phyloP scores from a whole-genome alignment of 2,329 filamentous ascomycete genomes.

The Talaromyces sp. region DNA sequence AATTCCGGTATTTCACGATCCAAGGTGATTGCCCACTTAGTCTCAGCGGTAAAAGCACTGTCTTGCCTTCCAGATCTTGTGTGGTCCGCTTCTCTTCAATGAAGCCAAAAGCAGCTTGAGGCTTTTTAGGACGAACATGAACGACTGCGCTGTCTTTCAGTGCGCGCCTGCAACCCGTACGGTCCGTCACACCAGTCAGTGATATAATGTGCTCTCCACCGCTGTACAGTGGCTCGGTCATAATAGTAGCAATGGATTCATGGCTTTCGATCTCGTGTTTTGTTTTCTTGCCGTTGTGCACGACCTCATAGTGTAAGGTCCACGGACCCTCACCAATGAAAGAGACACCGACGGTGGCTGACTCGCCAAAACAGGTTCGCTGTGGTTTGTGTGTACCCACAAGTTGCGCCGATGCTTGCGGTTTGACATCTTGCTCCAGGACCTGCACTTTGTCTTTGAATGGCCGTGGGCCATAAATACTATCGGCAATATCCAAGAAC shows the following conservation, averaged over 20 bases:
- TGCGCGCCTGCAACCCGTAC: constrained; percentile 78
- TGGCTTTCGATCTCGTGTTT: constrained; percentile 66
- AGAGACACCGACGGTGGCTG: constrained; percentile 68
- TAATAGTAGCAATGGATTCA: constrained; percentile 63
- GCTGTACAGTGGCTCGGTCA: constrained; percentile 68
- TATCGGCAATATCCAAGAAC: constrained; percentile 77
- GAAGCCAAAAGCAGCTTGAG: constrained; percentile 78
- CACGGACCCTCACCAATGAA: constrained; percentile 84
- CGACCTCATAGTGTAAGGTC: constrained; percentile 84
- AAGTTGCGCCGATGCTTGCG: constrained; percentile 74
- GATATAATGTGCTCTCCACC: constrained; percentile 90
- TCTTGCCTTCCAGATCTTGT: constrained; percentile 71
- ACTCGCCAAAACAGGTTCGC: constrained; percentile 78
- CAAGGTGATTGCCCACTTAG: constrained; percentile 84
- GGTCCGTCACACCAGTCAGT: constrained; percentile 81
- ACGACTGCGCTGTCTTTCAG: constrained; percentile 83
- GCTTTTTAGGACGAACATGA: constrained; percentile 80
- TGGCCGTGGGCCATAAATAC: constrained; percentile 68
- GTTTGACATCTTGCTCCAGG: constrained; percentile 88
- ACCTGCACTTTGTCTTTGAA: constrained; percentile 61
- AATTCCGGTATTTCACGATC: constrained; percentile 71
- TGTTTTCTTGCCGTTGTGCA: constrained; percentile 81
- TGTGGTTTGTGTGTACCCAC: constrained; percentile 55
- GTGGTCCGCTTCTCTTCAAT: constrained; percentile 75
- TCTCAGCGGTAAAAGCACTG: constrained; percentile 73